These are phyloP conservation scores for Xylaria scruposa DNA, from an alignment of 495 filamentous ascomycete species.

Conservation along the genomic window DNA sequence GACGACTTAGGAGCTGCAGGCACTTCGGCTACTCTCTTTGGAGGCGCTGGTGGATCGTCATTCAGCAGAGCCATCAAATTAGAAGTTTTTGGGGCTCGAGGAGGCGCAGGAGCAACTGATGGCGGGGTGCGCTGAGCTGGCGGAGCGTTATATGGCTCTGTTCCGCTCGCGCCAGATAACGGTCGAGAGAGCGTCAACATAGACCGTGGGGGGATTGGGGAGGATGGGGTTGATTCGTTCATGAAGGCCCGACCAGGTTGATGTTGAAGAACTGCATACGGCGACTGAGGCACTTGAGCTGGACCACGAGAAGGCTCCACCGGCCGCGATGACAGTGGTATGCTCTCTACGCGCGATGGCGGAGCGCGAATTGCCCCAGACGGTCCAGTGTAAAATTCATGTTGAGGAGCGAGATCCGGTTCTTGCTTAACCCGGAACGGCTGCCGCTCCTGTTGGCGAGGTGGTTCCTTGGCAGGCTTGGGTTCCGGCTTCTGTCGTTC, in stretches of 20 bases:
- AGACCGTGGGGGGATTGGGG: slow-evolving; percentile 40
- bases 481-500: slow-evolving; percentile 40
- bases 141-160: slow-evolving; percentile 47
- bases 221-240: slow-evolving; percentile 42
- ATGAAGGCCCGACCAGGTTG: slow-evolving; percentile 43
- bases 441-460: slow-evolving; percentile 39
- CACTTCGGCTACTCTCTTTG: slow-evolving; percentile 51
- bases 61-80: slow-evolving; percentile 59
- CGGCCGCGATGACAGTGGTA: slow-evolving; percentile 47
- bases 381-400: slow-evolving; percentile 39
- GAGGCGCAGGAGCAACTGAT: slow-evolving; percentile 36
- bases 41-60: slow-evolving; percentile 51
- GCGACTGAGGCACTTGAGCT: slow-evolving; percentile 43
- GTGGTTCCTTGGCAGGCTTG: slow-evolving; percentile 35
- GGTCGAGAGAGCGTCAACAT: slow-evolving; percentile 43
- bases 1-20: slow-evolving; percentile 43
- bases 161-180: slow-evolving; percentile 38
- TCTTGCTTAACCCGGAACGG: slow-evolving; percentile 54
- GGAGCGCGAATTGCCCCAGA: slow-evolving; percentile 39
- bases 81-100: slow-evolving; percentile 52
- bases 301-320: slow-evolving; percentile 49
- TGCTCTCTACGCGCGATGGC: slow-evolving; percentile 45
- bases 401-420: slow-evolving; percentile 46
- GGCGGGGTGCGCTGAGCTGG: slow-evolving; percentile 44
- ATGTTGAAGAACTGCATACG: slow-evolving; percentile 40